phyloP scores from a whole-genome alignment of 768 basidiomycete species.

The Heimioporus sp. region DNA sequence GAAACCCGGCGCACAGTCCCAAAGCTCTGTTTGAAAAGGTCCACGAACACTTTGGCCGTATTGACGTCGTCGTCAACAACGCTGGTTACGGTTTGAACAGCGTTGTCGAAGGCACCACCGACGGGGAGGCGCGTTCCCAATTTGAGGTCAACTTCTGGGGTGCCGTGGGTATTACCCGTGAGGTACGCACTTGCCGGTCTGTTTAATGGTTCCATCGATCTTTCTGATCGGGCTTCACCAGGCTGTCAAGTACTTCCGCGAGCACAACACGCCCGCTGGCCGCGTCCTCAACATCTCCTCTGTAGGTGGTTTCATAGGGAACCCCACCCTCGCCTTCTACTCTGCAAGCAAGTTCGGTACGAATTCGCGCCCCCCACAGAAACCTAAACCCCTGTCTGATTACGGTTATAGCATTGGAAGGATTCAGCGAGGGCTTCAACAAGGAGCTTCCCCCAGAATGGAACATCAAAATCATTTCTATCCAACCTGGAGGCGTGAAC shows the following conservation, averaged over 20 bases:
- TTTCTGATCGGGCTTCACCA: neutral
- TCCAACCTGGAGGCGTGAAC: conserved; percentile 20
- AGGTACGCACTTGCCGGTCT: conserved; percentile 6
- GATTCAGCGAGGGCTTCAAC: conserved; percentile 23
- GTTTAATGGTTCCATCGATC: neutral
- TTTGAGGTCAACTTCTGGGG: conserved; percentile 37
- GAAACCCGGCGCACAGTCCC: conserved; percentile 14
- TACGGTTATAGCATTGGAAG: conserved; percentile 19
- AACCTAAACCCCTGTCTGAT: neutral
- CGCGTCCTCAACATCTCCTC: conserved; percentile 24
- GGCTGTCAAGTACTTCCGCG: conserved; percentile 31
- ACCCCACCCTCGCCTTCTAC: conserved; percentile 18
- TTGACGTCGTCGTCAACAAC: conserved; percentile 36
- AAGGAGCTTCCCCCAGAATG: conserved; percentile 23
- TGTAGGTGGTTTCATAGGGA: conserved; percentile 13
- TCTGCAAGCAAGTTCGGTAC: conserved; percentile 24
- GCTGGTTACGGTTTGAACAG: conserved; percentile 23
- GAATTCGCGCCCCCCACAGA: neutral
- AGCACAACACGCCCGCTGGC: conserved; percentile 22
- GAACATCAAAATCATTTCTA: conserved; percentile 25
- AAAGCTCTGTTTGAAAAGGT: conserved; percentile 20
- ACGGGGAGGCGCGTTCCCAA: conserved; percentile 24
- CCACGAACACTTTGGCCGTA: conserved; percentile 25
- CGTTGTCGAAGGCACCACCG: conserved; percentile 26
- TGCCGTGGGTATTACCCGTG: conserved; percentile 19